phyloP scores from a whole-genome alignment of 78 protist species.

The Dictyostelium discoideum region dicty_2.7 NC_007088.5:7340501-7341000 shows the following conservation, averaged over 20 bases:
- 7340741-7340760: neutral
- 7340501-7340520: slow-evolving; percentile 35
- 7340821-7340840: neutral
- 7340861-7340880: neutral
- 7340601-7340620: slow-evolving; percentile 54
- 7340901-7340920: slow-evolving; percentile 45
- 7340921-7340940: slow-evolving; percentile 49
- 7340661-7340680: neutral
- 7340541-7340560: slow-evolving; percentile 10
- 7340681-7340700: neutral
- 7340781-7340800: neutral
- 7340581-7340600: neutral
- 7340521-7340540: slow-evolving; percentile 44
- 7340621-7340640: neutral
- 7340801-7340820: slow-evolving; percentile 2
- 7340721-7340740: neutral
- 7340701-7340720: neutral
- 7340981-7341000: slow-evolving; percentile 49
- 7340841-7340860: neutral
- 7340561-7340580: slow-evolving; percentile 31
- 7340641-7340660: slow-evolving; percentile 10
- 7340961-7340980: neutral
- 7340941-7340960: neutral
- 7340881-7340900: neutral
- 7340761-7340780: neutral